Base-by-base conservation (phyloP, 2,329 filamentous ascomycete genomes). In the Amesomyces nigricolor region DNA sequence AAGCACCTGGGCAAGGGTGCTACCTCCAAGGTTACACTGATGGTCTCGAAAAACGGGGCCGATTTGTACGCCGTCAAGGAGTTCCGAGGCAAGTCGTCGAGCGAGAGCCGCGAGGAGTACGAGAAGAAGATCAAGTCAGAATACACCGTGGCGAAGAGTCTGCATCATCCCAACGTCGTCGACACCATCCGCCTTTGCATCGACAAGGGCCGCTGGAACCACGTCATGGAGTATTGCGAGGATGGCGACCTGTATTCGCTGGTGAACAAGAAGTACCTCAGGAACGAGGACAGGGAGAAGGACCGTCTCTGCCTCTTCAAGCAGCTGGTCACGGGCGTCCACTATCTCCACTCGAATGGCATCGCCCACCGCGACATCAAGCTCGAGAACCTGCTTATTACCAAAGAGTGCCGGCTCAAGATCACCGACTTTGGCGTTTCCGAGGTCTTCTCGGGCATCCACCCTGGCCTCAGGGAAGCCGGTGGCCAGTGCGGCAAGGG, bases 311-410 rank as follows among this genome's bases (percentile, higher is more conserved):
- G 91, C 71, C 78, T 95, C 60, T 95, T 95, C 80, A 95, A 95
- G 76, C 91, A 96, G 70, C 76, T 95, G 29, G 75, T 94, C 32
- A 87, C 89, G 64, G 91, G 90, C 16, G 81, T 96, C 59, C 79
- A 84, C 65, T 94, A 95, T 67, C 76, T 95, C 19, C 91, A 96
- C 70, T 77, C 76, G 57, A 84, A 92, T 65, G 91, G 90, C 55
- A 91, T 95, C 66, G 91, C 90, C 1, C 91, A 95, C 71, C 87
- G 91, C 47, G 91, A 96, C 64, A 88, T 95, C 73, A 95, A 96
- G 72, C 79, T 91, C 10, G 91, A 95, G 69, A 95, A 96, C 64
- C 75, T 95, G 22, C 78, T 95, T 32, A 79, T 96, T 57, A 87
- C 85, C 46, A 84, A 83, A 63, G 83, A 90, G 56, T 89, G 89